Conservation (phyloP, 306 rosid genomes). For the Lathyrus oleraceus region DNA sequence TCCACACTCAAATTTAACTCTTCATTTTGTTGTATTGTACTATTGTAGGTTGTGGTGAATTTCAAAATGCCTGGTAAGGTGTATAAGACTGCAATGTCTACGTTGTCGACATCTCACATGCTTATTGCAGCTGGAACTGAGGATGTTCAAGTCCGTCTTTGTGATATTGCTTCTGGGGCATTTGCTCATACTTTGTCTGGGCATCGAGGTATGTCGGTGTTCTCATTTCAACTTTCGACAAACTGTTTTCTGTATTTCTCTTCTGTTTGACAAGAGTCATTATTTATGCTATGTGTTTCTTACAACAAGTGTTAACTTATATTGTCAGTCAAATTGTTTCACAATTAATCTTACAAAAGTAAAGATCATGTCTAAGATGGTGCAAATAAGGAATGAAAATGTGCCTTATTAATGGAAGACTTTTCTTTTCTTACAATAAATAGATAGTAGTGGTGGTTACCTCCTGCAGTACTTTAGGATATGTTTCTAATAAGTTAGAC, state of each 20-base stretch:
- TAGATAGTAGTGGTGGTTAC: background rate
- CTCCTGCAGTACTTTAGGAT: too few relatives aligned
- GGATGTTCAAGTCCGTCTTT: conserved; percentile 97
- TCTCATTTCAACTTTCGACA: background rate
- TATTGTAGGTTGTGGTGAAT: conserved; percentile 66
- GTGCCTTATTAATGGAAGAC: background rate
- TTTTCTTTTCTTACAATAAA: background rate
- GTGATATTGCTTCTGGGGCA: conserved; percentile 93
- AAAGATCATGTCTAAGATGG: background rate
- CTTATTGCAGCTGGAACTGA: conserved; percentile 90
- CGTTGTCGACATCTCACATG: conserved; percentile 86
- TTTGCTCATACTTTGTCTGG: conserved; percentile 92
- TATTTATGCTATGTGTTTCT: background rate
- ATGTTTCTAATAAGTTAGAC: too few relatives aligned
- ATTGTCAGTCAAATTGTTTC: conserved; percentile 7
- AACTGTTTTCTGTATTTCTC: background rate
- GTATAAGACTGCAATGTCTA: conserved; percentile 83
- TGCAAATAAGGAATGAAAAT: background rate
- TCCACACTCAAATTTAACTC: background rate
- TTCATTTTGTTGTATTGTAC: conserved; percentile 27
- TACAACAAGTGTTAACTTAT: conserved; percentile 1
- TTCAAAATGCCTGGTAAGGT: conserved; percentile 95
- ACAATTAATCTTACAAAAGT: background rate
- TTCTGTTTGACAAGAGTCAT: conserved; percentile 5
- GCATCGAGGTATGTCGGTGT: conserved; percentile 69